Conservation (phyloP, 768 basidiomycete species). For the Mycena vitilis region DNA sequence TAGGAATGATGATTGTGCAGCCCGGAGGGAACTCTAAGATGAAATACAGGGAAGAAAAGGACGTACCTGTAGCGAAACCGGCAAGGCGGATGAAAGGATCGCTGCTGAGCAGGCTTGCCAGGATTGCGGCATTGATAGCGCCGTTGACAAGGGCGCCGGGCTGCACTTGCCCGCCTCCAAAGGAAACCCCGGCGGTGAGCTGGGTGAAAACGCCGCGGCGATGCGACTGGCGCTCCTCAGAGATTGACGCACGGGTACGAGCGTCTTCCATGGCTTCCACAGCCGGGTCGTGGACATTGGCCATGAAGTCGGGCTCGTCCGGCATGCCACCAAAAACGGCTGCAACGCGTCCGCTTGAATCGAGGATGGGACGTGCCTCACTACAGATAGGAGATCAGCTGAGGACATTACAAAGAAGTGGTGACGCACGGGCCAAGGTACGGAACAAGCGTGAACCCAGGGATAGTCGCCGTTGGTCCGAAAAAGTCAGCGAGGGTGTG, state of each 20-base stretch:
- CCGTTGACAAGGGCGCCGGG: slow-evolving; percentile 6
- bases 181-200: slow-evolving; percentile 1
- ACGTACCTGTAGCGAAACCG: slow-evolving; percentile 26
- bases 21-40: slow-evolving; percentile 7
- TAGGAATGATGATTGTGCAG: slow-evolving; percentile 12
- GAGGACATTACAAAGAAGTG: no score
- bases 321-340: neutral
- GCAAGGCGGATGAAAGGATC: slow-evolving; percentile 2
- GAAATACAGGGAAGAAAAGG: no score
- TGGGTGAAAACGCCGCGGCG: neutral
- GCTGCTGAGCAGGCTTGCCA: neutral
- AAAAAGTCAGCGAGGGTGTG: neutral
- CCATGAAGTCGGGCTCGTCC: neutral
- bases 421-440: neutral
- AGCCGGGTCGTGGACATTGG: no score
- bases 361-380: neutral
- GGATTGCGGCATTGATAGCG: slow-evolving; percentile 7
- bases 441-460: neutral
- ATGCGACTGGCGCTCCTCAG: neutral
- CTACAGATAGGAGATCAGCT: neutral
- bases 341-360: neutral
- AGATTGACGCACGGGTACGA: no score
- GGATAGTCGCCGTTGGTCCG: neutral
- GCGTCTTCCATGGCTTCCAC: no score
- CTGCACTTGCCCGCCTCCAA: neutral